Percentiles rank a stretch among this genome's conserved stretches.
Evolutionary conservation across 768 basidiomycete genomes (phyloP).

Genomic region (Termitomyces sp.): DNA sequence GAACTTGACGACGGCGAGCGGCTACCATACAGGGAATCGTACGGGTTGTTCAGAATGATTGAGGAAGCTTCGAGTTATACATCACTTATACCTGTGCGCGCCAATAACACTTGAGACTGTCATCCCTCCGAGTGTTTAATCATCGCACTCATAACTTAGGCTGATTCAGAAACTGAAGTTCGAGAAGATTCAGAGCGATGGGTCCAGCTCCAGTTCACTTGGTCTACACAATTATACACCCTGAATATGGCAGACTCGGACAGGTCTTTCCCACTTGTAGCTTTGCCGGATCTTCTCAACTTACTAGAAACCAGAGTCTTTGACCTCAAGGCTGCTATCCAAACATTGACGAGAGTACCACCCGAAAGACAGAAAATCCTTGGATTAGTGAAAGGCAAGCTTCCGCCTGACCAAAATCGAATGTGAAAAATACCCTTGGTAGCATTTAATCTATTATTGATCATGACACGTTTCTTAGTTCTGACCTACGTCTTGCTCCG

Average conservation of each 20-base stretch:
- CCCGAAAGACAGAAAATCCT: slow-evolving; percentile 84
- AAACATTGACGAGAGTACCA: slow-evolving; percentile 71
- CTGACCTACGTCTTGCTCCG: slow-evolving; percentile 48
- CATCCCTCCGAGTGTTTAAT: neutral
- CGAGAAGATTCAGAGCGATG: slow-evolving; percentile 34
- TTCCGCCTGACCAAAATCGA: slow-evolving; percentile 67
- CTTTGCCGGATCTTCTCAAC: neutral
- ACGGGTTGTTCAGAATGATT: neutral
- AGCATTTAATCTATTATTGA: neutral
- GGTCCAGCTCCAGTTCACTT: slow-evolving; percentile 63
- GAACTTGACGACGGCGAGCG: neutral
- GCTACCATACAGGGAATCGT: neutral
- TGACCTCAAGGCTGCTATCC: slow-evolving; percentile 68
- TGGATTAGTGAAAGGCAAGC: slow-evolving; percentile 77
- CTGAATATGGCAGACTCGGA: slow-evolving; percentile 73
- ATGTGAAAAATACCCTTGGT: slow-evolving; percentile 31
- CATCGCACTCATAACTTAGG: neutral
- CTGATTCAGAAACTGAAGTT: neutral
- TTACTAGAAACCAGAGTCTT: slow-evolving; percentile 50
- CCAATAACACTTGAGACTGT: neutral
- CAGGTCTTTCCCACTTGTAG: slow-evolving; percentile 36
- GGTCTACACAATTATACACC: slow-evolving; percentile 64
- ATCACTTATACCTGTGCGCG: neutral
- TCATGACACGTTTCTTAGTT: slow-evolving; percentile 26
- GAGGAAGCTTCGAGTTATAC: neutral